Conservation (phyloP, 257 asterid genomes). For the Ballota nigra region DNA sequence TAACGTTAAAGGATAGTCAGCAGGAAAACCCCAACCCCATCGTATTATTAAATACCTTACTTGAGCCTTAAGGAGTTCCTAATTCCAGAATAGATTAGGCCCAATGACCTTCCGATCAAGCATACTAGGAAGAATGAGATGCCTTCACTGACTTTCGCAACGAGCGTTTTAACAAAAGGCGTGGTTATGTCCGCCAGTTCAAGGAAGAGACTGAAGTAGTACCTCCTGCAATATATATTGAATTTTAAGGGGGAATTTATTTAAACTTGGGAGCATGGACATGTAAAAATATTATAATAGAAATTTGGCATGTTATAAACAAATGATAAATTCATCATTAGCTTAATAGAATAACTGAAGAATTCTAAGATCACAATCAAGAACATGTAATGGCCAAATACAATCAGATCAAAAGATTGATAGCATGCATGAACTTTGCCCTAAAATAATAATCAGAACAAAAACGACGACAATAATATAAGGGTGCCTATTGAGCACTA, state of each 20-base stretch:
- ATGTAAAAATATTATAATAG: neutral
- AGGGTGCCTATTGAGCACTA: neutral
- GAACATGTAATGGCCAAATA: neutral
- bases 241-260: constrained; percentile 2
- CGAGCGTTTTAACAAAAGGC: constrained; percentile 59
- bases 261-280: neutral
- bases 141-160: constrained; percentile 75
- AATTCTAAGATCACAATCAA: constrained; percentile 5
- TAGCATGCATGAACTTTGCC: neutral
- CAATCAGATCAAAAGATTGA: neutral
- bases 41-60: constrained; percentile 35
- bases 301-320: neutral
- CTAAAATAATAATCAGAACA: neutral
- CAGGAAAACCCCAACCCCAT: neutral
- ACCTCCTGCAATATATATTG: constrained; percentile 55
- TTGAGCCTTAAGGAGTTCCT: constrained; percentile 81
- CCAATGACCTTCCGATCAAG: constrained; percentile 92
- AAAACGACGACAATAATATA: neutral
- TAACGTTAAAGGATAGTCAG: constrained; percentile 12
- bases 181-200: constrained; percentile 74
- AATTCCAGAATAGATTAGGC: constrained; percentile 88
- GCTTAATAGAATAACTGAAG: neutral
- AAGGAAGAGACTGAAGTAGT: constrained; percentile 82
- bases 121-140: constrained; percentile 81
- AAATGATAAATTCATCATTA: neutral